A percentile compares a stretch with the other conserved stretches of the same genome.
These are phyloP conservation scores for Populus ilicifolia DNA, from an alignment of 345 rosid species.

Conservation along the genomic window DNA sequence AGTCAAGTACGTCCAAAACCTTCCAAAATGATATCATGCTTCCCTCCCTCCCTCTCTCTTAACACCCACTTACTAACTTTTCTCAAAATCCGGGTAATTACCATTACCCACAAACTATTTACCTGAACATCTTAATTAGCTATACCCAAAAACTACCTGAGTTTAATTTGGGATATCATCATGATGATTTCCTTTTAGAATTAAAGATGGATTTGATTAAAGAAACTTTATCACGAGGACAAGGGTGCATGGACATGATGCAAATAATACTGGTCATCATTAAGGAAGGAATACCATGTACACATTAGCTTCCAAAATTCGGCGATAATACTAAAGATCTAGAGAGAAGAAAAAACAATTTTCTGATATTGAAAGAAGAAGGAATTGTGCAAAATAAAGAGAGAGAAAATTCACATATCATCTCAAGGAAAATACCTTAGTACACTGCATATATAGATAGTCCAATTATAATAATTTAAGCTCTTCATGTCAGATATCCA, in stretches of 20 bases:
- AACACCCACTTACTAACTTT: neutral
- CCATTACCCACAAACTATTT: too few species aligned
- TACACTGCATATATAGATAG: conserved; percentile 13
- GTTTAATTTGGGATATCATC: too few species aligned
- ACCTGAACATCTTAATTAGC: too few species aligned
- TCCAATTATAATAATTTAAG: conserved; percentile 1
- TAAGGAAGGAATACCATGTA: neutral
- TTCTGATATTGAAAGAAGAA: neutral
- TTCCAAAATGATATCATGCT: neutral
- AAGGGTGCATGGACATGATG: neutral
- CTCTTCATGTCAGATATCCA: conserved; percentile 19
- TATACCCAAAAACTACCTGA: too few species aligned
- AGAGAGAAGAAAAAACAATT: neutral
- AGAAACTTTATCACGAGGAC: neutral
- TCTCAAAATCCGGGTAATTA: neutral
- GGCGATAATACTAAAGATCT: neutral
- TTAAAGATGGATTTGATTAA: neutral
- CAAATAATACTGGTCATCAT: neutral
- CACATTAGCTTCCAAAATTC: neutral
- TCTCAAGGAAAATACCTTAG: conserved; percentile 3
- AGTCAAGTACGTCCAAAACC: conserved; percentile 11
- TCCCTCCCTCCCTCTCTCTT: neutral
- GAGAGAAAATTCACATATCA: neutral
- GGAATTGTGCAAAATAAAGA: neutral
- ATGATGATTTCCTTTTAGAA: neutral